Conservation (phyloP, 148 eudicot species). For the Agrostemma githago region DNA sequence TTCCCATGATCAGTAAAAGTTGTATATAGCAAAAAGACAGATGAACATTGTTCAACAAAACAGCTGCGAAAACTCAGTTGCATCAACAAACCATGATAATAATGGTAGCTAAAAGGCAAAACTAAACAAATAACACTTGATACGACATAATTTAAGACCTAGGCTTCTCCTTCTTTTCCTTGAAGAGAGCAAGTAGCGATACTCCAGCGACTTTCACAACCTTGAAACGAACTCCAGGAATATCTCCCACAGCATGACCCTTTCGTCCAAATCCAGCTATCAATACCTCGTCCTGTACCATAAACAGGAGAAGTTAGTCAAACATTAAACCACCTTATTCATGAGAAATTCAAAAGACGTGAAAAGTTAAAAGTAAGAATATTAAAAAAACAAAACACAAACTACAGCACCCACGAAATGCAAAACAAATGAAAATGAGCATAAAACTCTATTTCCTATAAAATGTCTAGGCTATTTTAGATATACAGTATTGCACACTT, state of each 20-base stretch:
- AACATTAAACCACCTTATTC: not conserved
- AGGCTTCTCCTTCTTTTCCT: constrained; percentile 93
- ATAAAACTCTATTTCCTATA: too few species aligned
- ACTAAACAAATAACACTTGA: not conserved
- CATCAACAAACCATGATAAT: not conserved
- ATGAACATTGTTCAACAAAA: not conserved
- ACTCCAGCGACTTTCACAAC: constrained; percentile 96
- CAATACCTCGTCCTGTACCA: constrained; percentile 69
- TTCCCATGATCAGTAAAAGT: too few species aligned
- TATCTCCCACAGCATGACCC: constrained; percentile 96
- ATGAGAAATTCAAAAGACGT: too few species aligned
- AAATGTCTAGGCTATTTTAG: too few species aligned
- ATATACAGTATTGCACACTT: too few species aligned
- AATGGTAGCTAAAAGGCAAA: not conserved
- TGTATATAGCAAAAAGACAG: not conserved
- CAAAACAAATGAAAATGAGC: not conserved
- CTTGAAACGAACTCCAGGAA: constrained; percentile 96
- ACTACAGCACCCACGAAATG: not conserved
- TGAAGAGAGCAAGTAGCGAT: constrained; percentile 84
- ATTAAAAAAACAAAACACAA: too few species aligned
- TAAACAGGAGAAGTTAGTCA: not conserved
- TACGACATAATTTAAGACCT: constrained; percentile 47
- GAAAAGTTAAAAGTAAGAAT: too few species aligned
- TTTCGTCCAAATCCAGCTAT: constrained; percentile 94
- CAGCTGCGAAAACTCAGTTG: not conserved